These are phyloP conservation scores for Claviceps pazoutovae DNA, from an alignment of 2,329 filamentous ascomycete genomes.

Conservation along the genomic window DNA sequence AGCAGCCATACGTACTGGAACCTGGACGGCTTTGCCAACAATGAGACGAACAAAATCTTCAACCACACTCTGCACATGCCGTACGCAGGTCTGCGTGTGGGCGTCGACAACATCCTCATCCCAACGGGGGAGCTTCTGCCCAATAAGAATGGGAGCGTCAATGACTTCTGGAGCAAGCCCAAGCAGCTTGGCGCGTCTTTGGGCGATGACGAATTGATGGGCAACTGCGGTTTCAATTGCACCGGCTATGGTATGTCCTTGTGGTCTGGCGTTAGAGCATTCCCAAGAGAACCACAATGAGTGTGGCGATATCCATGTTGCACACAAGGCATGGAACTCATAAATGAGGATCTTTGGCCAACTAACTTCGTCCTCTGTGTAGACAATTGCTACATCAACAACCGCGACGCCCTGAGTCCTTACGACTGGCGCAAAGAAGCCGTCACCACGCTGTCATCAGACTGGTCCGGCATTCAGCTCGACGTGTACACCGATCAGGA, in stretches of 20 bases:
- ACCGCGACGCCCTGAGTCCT: conserved; percentile 40
- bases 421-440: conserved; percentile 52
- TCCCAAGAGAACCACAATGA: neutral
- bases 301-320: too few relatives aligned
- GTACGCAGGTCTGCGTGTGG: conserved; percentile 56
- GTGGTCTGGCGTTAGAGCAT: neutral
- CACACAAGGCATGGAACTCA: too few relatives aligned
- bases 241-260: conserved; percentile 59
- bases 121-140: conserved; percentile 64
- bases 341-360: too few relatives aligned
- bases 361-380: neutral
- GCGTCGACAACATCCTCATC: conserved; percentile 55
- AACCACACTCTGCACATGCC: conserved; percentile 64
- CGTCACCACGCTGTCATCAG: conserved; percentile 53
- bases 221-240: conserved; percentile 71
- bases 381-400: conserved; percentile 58
- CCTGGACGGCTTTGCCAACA: conserved; percentile 64
- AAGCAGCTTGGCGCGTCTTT: conserved; percentile 68
- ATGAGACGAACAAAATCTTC: conserved; percentile 47
- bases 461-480: conserved; percentile 70
- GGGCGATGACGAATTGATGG: conserved; percentile 43
- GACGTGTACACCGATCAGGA: conserved; percentile 75
- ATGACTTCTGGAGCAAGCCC: conserved; percentile 70
- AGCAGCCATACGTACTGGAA: conserved; percentile 70
- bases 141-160: conserved; percentile 52